Evolutionary conservation across 2,329 filamentous ascomycete genomes (phyloP), one percentile per base, ranked within the genome.

Genomic region (Didymella pomorum): DNA sequence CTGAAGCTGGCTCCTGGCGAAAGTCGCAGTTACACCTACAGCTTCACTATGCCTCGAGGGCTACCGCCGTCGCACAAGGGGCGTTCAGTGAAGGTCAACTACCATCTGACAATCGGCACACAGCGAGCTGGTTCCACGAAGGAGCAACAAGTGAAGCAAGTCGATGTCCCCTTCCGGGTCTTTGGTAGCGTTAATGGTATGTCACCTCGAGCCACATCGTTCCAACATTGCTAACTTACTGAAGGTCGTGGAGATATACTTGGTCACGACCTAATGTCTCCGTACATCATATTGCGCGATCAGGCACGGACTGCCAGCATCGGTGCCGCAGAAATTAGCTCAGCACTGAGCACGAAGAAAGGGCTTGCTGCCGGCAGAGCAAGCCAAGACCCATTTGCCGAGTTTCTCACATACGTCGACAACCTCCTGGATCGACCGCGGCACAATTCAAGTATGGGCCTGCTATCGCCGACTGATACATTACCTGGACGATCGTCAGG

Each of bases 181-280:
- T 86, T 98, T 50, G 94, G 94, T 39, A 95, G 94, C 67, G 94
- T 99, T 35, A 96, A 96, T 78, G 87, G 87, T 75, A 72, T 61
- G 74, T 72, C 16, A 28, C 7, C 31, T 21, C 31, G 8, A 16
- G 37, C 16, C 9, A 9, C 1, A 11, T 8, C 21, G 11, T 26
- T 31, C 3, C 3, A 6, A 29, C 33, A 20, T 46, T 46, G 47
- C 69, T 78, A 62, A 76, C 31, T 2, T 26, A 8, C 44, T 10
- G 50, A 35, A 86, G 83, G 76, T 60, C 86, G 92, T 67, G 94
- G 94, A 63, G 92, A 96, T 69, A 89, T 96, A 31, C 84, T 97
- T 14, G 92, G 93, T 1, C 94, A 99, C 76, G 94, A 99, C 76
- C 82, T 99, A 14, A 96, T 97, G 89, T 90, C 88, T 37, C 95